phyloP scores from a whole-genome alignment of 2,329 filamentous ascomycete species.

The Neopestalotiopsis sp. region DNA sequence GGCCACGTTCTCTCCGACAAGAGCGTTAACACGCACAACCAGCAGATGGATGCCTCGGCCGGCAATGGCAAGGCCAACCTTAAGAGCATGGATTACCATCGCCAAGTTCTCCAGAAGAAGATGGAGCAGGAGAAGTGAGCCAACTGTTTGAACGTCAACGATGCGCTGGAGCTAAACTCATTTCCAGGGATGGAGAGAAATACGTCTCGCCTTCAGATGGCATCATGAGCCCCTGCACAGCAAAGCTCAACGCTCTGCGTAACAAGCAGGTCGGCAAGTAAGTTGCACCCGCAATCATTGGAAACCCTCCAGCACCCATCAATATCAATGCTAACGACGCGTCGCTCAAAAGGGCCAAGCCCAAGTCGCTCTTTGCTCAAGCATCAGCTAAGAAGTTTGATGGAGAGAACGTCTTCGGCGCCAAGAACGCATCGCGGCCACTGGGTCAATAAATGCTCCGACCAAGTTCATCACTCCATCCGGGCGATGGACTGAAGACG shows the following conservation, averaged over 20 bases:
- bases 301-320: background rate
- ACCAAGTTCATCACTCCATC: constrained; percentile 9
- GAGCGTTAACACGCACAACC: constrained; percentile 63
- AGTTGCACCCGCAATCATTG: constrained; percentile 37
- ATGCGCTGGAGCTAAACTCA: background rate
- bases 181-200: constrained; percentile 48
- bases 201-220: constrained; percentile 87
- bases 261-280: constrained; percentile 83
- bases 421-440: constrained; percentile 30
- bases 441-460: background rate
- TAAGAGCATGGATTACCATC: constrained; percentile 79
- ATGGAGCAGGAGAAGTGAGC: constrained; percentile 70
- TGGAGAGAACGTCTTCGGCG: constrained; percentile 48
- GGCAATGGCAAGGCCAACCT: constrained; percentile 50
- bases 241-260: constrained; percentile 81
- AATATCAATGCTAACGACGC: background rate
- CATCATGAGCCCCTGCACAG: constrained; percentile 86
- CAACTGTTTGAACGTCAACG: background rate
- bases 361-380: constrained; percentile 71
- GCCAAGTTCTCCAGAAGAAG: constrained; percentile 75
- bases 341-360: constrained; percentile 58
- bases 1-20: constrained; percentile 66
- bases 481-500: background rate
- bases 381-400: constrained; percentile 67
- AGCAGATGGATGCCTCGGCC: constrained; percentile 32